phyloP scores from a whole-genome alignment of 2,329 filamentous ascomycete genomes.

The Rutstroemia sp. region DNA sequence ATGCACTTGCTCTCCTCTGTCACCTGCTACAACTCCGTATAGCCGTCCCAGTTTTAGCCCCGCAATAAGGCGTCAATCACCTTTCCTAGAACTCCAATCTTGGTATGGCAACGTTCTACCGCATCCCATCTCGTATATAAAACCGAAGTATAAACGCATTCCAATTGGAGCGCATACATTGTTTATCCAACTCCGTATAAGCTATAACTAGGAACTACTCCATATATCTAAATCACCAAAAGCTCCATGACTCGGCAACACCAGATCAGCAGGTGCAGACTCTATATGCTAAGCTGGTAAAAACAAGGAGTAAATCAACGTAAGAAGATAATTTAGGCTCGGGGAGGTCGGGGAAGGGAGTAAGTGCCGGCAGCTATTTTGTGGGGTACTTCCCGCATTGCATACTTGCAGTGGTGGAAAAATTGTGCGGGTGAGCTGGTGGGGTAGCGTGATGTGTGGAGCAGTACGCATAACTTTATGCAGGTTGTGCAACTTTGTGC shows the following conservation, averaged over 20 bases:
- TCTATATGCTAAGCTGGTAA: neutral
- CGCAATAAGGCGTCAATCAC: too few species aligned
- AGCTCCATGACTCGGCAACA: neutral
- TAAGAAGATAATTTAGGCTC: neutral
- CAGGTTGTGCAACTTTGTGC: too few species aligned
- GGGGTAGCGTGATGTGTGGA: neutral
- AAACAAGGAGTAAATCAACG: neutral
- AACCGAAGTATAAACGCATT: neutral
- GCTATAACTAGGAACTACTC: too few species aligned
- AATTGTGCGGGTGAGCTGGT: neutral
- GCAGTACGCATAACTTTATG: neutral
- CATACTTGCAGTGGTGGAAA: neutral
- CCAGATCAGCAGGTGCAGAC: neutral
- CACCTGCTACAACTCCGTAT: too few species aligned
- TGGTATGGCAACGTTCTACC: neutral
- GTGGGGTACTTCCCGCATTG: neutral
- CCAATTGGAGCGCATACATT: conserved; percentile 5
- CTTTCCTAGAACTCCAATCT: too few species aligned
- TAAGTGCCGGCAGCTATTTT: neutral
- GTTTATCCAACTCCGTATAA: neutral
- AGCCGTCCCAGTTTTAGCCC: too few species aligned
- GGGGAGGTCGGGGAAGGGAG: neutral
- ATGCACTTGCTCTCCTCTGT: too few species aligned
- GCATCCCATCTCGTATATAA: neutral
- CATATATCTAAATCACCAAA: neutral